Percentiles rank a stretch among this genome's conserved stretches.
phyloP scores from a whole-genome alignment of 495 filamentous ascomycete species.

The Neurospora sp. region DNA sequence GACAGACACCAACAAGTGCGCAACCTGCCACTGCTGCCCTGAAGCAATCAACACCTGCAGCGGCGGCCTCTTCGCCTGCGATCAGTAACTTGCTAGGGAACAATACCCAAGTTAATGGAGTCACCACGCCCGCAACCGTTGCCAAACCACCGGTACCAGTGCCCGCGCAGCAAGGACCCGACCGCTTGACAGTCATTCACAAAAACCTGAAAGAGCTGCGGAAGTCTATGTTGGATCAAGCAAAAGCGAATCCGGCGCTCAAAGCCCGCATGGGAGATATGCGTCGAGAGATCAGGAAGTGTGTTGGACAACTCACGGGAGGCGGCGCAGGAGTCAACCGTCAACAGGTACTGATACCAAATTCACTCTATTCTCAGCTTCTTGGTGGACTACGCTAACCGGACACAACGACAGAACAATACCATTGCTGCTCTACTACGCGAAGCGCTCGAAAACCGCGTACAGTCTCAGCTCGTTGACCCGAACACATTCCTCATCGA shows the following conservation, averaged over 20 bases:
- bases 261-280: conserved; percentile 65
- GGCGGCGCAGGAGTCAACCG: conserved; percentile 51
- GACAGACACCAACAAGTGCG: neutral
- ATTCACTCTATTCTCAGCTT: neutral
- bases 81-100: conserved; percentile 1
- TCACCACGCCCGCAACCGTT: neutral
- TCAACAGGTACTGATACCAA: conserved; percentile 34
- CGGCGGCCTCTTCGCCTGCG: neutral
- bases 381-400: conserved; percentile 2
- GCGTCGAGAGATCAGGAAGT: conserved; percentile 60
- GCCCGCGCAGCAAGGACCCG: neutral
- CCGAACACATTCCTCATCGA: conserved; percentile 56
- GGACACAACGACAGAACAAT: conserved; percentile 2
- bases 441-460: conserved; percentile 28
- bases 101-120: conserved; percentile 4
- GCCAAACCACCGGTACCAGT: neutral
- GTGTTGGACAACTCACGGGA: conserved; percentile 62
- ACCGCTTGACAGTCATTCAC: conserved; percentile 59
- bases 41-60: neutral
- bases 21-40: neutral
- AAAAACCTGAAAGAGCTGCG: conserved; percentile 63
- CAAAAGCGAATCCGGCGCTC: conserved; percentile 33
- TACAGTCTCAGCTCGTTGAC: conserved; percentile 50
- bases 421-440: conserved; percentile 41
- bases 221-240: conserved; percentile 41